These are phyloP conservation scores for Stromatinia cepivora DNA, from an alignment of 2,329 filamentous ascomycete species.

Conservation along the genomic window DNA sequence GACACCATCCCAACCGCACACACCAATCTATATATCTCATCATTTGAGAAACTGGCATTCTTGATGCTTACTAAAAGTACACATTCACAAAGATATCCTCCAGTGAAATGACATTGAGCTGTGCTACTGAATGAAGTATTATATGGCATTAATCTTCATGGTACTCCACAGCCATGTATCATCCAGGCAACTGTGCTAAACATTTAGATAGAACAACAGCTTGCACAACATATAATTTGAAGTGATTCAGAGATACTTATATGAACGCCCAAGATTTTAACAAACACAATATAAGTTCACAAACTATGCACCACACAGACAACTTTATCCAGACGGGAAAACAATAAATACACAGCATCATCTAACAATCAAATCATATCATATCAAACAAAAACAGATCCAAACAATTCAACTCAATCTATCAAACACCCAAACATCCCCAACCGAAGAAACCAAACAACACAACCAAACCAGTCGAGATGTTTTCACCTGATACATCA, in stretches of 20 bases:
- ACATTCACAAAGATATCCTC: neutral
- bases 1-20: too few relatives aligned
- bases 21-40: too few relatives aligned
- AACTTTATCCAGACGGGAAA: neutral
- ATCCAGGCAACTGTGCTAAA: neutral
- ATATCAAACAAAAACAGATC: neutral
- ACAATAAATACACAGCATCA: neutral
- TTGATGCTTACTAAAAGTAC: too few relatives aligned
- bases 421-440: neutral
- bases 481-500: slow-evolving; percentile 1
- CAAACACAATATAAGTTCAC: neutral
- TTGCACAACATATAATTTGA: neutral
- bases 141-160: neutral
- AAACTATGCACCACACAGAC: neutral
- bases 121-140: neutral
- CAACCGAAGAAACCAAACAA: neutral
- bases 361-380: neutral
- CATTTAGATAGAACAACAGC: neutral
- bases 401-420: neutral
- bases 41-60: too few relatives aligned
- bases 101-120: neutral
- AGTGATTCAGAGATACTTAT: neutral
- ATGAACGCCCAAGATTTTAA: neutral
- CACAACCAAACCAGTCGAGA: neutral
- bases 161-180: neutral